Percentiles rank a stretch among this genome's conserved stretches.
These are phyloP conservation scores for Phialophora expanda DNA, from an alignment of 2,329 filamentous ascomycete species.

Conservation along the genomic window DNA sequence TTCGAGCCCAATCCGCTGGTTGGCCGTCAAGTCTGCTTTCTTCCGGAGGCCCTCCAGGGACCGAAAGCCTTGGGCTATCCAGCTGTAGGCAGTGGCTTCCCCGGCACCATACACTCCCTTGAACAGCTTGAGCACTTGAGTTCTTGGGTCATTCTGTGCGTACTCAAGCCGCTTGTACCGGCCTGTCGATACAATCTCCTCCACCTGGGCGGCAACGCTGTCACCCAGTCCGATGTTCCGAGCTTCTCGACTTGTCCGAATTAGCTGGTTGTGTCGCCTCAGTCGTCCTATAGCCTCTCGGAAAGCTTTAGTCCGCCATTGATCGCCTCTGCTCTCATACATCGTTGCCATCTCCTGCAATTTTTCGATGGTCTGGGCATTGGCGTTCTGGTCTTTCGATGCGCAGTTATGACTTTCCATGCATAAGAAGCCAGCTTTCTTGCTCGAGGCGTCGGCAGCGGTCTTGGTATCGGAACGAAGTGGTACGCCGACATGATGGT, in stretches of 20 bases:
- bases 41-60: conserved; percentile 72
- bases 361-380: conserved; percentile 74
- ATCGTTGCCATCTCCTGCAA: conserved; percentile 79
- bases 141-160: conserved; percentile 68
- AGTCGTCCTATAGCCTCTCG: conserved; percentile 77
- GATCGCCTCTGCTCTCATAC: conserved; percentile 75
- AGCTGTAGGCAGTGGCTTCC: conserved; percentile 69
- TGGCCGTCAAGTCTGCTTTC: conserved; percentile 67
- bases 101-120: conserved; percentile 81
- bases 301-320: conserved; percentile 77
- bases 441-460: neutral
- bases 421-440: conserved; percentile 59
- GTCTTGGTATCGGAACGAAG: neutral
- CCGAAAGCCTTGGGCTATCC: conserved; percentile 75
- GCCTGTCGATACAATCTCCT: conserved; percentile 81
- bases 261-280: conserved; percentile 65
- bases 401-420: conserved; percentile 62
- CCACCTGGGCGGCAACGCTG: conserved; percentile 80
- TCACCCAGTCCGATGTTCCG: conserved; percentile 70
- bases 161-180: conserved; percentile 73
- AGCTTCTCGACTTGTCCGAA: conserved; percentile 74
- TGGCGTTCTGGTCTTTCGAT: conserved; percentile 65
- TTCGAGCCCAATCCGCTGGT: conserved; percentile 76
- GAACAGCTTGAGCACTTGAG: conserved; percentile 70
- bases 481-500: neutral